Conservation (phyloP, 1,139 yeast species). For the Yamadazyma epiphylla region DNA sequence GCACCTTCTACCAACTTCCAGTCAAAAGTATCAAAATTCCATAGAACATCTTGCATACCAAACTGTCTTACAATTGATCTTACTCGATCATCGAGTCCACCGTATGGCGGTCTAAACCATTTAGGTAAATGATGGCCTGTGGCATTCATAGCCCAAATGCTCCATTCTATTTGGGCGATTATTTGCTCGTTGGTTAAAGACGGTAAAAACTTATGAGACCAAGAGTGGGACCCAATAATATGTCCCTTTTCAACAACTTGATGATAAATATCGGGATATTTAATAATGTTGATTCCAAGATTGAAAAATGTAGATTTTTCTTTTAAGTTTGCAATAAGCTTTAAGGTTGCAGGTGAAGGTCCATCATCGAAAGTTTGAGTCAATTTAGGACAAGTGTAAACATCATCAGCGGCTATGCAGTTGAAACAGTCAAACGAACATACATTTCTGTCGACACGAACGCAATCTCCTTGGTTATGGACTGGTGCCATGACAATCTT, state of each 20-base stretch:
- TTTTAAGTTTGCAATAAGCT: slow-evolving; percentile 49
- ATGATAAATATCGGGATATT: slow-evolving; percentile 69
- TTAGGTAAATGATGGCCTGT: slow-evolving; percentile 86
- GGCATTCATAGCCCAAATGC: slow-evolving; percentile 97
- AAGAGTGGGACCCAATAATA: slow-evolving; percentile 82
- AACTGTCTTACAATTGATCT: slow-evolving; percentile 76
- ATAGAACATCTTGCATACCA: slow-evolving; percentile 82
- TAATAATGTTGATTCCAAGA: slow-evolving; percentile 74
- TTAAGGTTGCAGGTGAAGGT: slow-evolving; percentile 70
- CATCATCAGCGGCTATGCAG: slow-evolving; percentile 77
- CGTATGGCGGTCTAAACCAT: slow-evolving; percentile 96
- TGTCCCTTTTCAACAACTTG: slow-evolving; percentile 62
- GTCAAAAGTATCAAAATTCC: slow-evolving; percentile 92
- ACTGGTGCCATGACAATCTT: slow-evolving; percentile 43
- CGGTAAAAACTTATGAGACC: slow-evolving; percentile 89
- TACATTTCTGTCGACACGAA: slow-evolving; percentile 33
- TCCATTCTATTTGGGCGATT: slow-evolving; percentile 90
- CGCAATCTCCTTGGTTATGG: slow-evolving; percentile 63
- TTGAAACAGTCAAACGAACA: slow-evolving; percentile 88
- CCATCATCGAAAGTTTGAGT: slow-evolving; percentile 96
- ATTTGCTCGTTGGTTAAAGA: slow-evolving; percentile 71
- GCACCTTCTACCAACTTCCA: slow-evolving; percentile 61
- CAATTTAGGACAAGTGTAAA: slow-evolving; percentile 65
- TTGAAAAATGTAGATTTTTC: slow-evolving; percentile 74
- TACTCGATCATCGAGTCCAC: slow-evolving; percentile 86